Evolutionary conservation across 345 rosid species (phyloP).

Genomic region (Eutrema japonicum): DNA sequence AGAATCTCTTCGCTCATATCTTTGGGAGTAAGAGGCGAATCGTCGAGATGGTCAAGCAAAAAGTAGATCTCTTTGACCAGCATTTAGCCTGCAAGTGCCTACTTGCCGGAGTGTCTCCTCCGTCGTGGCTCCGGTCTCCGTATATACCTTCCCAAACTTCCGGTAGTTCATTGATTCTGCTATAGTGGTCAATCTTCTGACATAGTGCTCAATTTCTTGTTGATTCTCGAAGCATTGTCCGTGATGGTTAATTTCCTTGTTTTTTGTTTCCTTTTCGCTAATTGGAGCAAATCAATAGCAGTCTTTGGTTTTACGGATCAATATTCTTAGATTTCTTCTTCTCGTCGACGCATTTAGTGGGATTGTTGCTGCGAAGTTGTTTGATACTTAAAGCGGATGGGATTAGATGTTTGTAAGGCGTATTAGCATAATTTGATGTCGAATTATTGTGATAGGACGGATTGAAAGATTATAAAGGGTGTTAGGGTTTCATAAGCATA

Average conservation of each 20-base stretch:
- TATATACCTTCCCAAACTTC: slow-evolving; percentile 43
- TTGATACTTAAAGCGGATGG: slow-evolving; percentile 3
- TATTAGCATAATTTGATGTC: slow-evolving; percentile 4
- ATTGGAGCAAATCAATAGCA: not conserved
- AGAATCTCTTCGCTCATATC: slow-evolving; percentile 68
- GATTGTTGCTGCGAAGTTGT: slow-evolving; percentile 29
- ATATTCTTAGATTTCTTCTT: not conserved
- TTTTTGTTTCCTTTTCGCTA: not conserved
- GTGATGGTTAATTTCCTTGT: slow-evolving; percentile 3
- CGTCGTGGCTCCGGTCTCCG: slow-evolving; percentile 67
- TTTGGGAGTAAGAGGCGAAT: slow-evolving; percentile 70
- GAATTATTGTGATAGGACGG: not conserved
- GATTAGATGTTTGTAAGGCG: not conserved
- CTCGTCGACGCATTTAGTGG: not conserved
- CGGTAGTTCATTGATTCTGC: slow-evolving; percentile 41
- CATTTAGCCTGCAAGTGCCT: slow-evolving; percentile 73
- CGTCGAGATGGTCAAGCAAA: slow-evolving; percentile 64
- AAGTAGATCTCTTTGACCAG: slow-evolving; percentile 63
- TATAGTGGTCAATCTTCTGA: slow-evolving; percentile 1
- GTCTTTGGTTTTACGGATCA: not conserved
- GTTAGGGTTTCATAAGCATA: slow-evolving; percentile 6
- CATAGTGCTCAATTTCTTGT: slow-evolving; percentile 17
- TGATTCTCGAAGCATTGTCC: slow-evolving; percentile 18
- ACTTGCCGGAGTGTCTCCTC: slow-evolving; percentile 71
- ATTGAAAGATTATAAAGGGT: not conserved